Evolutionary conservation across 1,284 basidiomycete genomes (phyloP), one percentile per base, ranked within the genome.

Genomic region (Marasmius oreades): DNA sequence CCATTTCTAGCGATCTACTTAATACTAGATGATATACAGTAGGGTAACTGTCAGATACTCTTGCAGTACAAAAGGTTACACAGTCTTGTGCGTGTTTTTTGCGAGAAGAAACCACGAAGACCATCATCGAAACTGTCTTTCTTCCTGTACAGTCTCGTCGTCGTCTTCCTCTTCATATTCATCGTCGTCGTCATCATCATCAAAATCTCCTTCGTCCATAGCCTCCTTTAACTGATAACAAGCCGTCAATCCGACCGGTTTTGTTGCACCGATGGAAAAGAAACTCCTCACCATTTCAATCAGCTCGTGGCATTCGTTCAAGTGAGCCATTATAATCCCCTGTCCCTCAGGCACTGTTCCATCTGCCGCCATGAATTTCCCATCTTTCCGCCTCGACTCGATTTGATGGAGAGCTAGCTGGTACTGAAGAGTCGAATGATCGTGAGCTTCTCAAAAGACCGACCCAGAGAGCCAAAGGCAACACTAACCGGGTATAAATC

Each of bases 331-430:
- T 55, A 99, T 81, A 64, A 98, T 95, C 22, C 93, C 96, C 69
- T 99, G 96, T 4, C 96, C 96, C 70, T 99, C 97, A 0, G 96
- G 96, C 59, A 98, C 85, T 24, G 77, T 76, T 0, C 92, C 92
- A 63, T 93, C 91, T 14, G 77, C 75, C 56, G 93, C 92, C 39
- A 93, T 77, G 67, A 99, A 98, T 68, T 92, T 94, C 55, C 95
- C 95, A 64, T 98, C 95, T 69, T 90, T 90, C 51, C 95, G 84
- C 77, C 98, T 78, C 1, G 86, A 88, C 70, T 98, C 96, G 64
- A 99, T 96, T 75, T 98, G 95, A 72, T 95, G 92, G 54, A 98
- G 77, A 2, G 95, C 95, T 14, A 98, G 80, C 74, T 97, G 95
- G 75, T 98, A 98, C 91, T 93, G 62, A 10, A 34, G 47, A 36